Base-by-base conservation (phyloP, 1,284 basidiomycete species). In the Xerocomus minutiporus region DNA sequence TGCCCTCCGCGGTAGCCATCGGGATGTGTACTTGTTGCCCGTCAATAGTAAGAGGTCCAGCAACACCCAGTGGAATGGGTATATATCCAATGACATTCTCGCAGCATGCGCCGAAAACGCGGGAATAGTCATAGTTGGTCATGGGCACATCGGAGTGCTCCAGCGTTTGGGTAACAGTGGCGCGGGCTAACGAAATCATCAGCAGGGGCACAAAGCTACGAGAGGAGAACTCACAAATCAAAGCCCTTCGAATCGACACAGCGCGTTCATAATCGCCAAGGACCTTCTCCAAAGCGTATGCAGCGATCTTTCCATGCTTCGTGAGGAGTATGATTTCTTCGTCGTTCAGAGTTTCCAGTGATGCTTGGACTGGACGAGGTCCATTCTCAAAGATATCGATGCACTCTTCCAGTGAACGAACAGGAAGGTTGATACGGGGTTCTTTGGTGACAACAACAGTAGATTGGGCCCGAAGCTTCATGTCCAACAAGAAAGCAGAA, bases 1-100 rank as follows among this genome's bases (percentile, higher is more conserved):
- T 98, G 50, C 97, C 97, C 71, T 99, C 97, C 13, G 97, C 96
- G 1, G 97, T 99, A 34, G 97, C 96, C 97, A 99, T 99, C 15
- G 97, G 97, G 59, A 99, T 94, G 48, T 88, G 96, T 63, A 86
- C 85, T 45, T 87, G 71, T 57, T 84, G 77, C 38, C 91, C 93
- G 62, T 99, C 97, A 66, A 99, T 82, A 52, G 84, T 91, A 46
- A 99, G 83, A 2, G 97, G 97, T 6, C 97, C 97, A 5, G 97
- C 97, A 57, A 99, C 91, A 64, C 97, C 97, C 51, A 99, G 84
- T 0, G 97, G 97, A 35, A 99, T 72, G 23, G 97, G 97, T 73
- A 98, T 95, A 71, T 90, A 99, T 23, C 97, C 97, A 45, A 99
- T 84, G 46, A 99, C 97, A 69, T 99, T 99, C 75, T 99, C 97